Evolutionary conservation across 768 basidiomycete species (phyloP), one percentile per base, ranked within the genome.

Genomic region (Trametes cingulata): DNA sequence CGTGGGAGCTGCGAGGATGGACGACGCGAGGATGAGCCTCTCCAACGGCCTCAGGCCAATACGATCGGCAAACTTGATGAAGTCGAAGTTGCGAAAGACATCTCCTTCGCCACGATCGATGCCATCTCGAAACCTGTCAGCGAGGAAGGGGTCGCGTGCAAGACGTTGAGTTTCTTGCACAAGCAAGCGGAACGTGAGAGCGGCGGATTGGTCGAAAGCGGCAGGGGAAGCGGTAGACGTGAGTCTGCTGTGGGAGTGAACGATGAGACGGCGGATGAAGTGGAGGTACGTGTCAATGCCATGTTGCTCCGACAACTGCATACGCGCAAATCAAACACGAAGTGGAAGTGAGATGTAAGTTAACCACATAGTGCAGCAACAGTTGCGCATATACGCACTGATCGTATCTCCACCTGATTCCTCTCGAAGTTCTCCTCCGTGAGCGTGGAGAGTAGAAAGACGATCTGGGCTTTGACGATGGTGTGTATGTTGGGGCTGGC

Each of bases 391-490:
- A 49, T 27, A 82, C 94, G 68, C 72, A 98, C 96, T 58, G 92
- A 93, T 71, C 93, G 88, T 69, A 99, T 97, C 79, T 99, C 95
- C 57, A 85, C 78, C 72, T 95, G 89, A 76, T 97, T 93, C 72
- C 92, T 85, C 72, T 93, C 92, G 73, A 93, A 99, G 76, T 94
- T 95, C 69, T 98, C 96, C 77, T 98, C 96, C 60, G 93, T 94
- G 62, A 98, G 85, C 25, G 94, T 98, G 27, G 93, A 94, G 65
- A 99, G 84, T 59, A 98, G 83, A 77, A 99, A 98, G 66, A 96
- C 95, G 72, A 99, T 95, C 81, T 99, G 95, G 61, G 95, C 91
- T 77, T 91, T 92, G 78, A 94, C 92, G 75, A 93, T 93, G 72
- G 90, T 93, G 75, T 92, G 87, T 71, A 93, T 91, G 75, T 91